Conservation (phyloP, 1,284 basidiomycete genomes). For the Pseudozyma pruni region DNA sequence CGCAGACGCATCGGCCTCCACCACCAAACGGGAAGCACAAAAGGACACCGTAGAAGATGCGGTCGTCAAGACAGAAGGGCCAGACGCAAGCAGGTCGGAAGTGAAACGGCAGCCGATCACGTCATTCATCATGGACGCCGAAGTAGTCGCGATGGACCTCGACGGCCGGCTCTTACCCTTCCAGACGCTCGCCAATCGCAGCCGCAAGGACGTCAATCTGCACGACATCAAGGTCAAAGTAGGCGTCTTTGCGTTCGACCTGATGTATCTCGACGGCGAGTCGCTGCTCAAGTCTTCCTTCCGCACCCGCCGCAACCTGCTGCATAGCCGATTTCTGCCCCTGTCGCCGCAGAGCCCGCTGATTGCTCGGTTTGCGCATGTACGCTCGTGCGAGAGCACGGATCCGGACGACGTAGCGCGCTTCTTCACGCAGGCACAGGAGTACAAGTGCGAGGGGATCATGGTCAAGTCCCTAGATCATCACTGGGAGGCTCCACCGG, state of each 20-base stretch:
- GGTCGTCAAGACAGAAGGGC: neutral
- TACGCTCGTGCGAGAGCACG: constrained; percentile 80
- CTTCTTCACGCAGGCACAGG: constrained; percentile 84
- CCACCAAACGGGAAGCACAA: neutral
- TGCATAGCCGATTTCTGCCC: constrained; percentile 72
- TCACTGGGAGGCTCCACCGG: constrained; percentile 52
- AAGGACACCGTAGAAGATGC: neutral
- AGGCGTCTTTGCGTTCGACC: constrained; percentile 64
- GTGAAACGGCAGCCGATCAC: constrained; percentile 18
- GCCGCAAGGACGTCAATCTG: constrained; percentile 62
- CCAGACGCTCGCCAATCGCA: constrained; percentile 57
- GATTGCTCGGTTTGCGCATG: constrained; percentile 79
- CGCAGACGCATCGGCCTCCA: neutral
- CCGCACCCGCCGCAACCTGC: constrained; percentile 76
- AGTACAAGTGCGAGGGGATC: constrained; percentile 85
- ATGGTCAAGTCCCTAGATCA: constrained; percentile 84
- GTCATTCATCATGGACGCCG: constrained; percentile 85
- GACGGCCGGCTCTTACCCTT: constrained; percentile 62
- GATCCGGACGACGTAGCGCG: constrained; percentile 75
- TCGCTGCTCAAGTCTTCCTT: constrained; percentile 79
- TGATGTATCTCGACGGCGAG: constrained; percentile 70
- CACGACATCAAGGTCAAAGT: constrained; percentile 64
- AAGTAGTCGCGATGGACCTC: constrained; percentile 71
- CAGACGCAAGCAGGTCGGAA: neutral
- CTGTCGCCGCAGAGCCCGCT: constrained; percentile 69